These are phyloP conservation scores for Glomus cerebriforme DNA, from an alignment of 192 early-diverging fungal genomes.

Conservation along the genomic window DNA sequence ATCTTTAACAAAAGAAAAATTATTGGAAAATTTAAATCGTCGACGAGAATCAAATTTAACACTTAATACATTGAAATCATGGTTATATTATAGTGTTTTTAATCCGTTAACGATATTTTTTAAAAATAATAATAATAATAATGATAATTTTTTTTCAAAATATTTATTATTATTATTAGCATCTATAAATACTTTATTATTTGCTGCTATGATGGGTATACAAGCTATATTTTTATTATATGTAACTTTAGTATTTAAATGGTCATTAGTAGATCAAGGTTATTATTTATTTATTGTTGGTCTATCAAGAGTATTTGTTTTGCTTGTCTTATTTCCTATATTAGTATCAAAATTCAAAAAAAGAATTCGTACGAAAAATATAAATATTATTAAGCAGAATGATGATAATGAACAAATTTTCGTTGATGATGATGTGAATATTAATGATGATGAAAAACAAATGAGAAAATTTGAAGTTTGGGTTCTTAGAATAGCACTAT, in stretches of 20 bases:
- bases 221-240: conserved; percentile 19
- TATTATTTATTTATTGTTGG: not conserved
- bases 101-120: conserved; percentile 15
- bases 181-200: not conserved
- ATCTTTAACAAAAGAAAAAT: conserved; percentile 20
- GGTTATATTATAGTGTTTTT: not conserved
- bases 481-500: conserved; percentile 44
- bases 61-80: not conserved
- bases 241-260: conserved; percentile 5
- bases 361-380: not conserved
- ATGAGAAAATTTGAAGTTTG: conserved; percentile 42
- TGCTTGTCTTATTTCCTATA: not conserved
- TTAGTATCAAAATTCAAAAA: not conserved
- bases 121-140: not conserved
- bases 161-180: not conserved
- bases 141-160: not conserved
- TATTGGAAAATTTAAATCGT: not conserved
- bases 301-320: not conserved
- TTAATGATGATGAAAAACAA: not conserved
- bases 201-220: not conserved
- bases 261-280: conserved; percentile 20
- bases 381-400: not conserved
- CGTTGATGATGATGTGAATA: not conserved
- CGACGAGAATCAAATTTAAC: not conserved
- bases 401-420: not conserved